These are phyloP conservation scores for Ophiognomonia clavigignenti-juglandacearum DNA, from an alignment of 2,329 filamentous ascomycete species.

Conservation along the genomic window DNA sequence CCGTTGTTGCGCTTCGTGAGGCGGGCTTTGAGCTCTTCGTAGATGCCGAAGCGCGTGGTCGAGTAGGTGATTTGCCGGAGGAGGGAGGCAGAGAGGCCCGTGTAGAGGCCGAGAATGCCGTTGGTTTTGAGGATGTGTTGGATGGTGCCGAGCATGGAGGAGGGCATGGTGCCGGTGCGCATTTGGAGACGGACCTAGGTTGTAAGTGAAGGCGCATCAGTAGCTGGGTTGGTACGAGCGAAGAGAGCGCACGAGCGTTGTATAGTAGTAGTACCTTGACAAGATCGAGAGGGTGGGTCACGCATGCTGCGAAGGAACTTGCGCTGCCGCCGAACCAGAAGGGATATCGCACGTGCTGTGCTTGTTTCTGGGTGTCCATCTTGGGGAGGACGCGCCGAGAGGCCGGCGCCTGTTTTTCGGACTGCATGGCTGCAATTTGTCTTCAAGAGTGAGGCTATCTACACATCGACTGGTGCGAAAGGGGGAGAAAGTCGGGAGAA, in stretches of 20 bases:
- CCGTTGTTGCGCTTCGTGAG: slow-evolving; percentile 41
- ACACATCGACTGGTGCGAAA: slow-evolving; percentile 2
- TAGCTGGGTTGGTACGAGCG: not conserved
- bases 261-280: slow-evolving; percentile 7
- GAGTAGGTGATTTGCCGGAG: slow-evolving; percentile 94
- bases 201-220: not conserved
- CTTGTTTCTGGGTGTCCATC: slow-evolving; percentile 28
- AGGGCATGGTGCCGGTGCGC: slow-evolving; percentile 68
- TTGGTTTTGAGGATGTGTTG: slow-evolving; percentile 72
- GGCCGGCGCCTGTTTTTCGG: slow-evolving; percentile 18
- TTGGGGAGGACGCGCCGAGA: slow-evolving; percentile 8
- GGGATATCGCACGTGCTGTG: slow-evolving; percentile 55
- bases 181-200: slow-evolving; percentile 80
- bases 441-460: not conserved
- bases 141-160: slow-evolving; percentile 82
- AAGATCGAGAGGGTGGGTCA: slow-evolving; percentile 91
- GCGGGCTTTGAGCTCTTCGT: slow-evolving; percentile 82
- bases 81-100: slow-evolving; percentile 85
- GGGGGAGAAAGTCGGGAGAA: not conserved
- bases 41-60: slow-evolving; percentile 92
- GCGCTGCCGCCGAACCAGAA: slow-evolving; percentile 98
- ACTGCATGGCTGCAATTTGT: slow-evolving; percentile 24
- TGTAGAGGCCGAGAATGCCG: slow-evolving; percentile 79
- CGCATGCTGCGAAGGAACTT: slow-evolving; percentile 82
- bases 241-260: not conserved